Base-by-base conservation (phyloP, 345 rosid genomes). In the Ricinus communis region DNA sequence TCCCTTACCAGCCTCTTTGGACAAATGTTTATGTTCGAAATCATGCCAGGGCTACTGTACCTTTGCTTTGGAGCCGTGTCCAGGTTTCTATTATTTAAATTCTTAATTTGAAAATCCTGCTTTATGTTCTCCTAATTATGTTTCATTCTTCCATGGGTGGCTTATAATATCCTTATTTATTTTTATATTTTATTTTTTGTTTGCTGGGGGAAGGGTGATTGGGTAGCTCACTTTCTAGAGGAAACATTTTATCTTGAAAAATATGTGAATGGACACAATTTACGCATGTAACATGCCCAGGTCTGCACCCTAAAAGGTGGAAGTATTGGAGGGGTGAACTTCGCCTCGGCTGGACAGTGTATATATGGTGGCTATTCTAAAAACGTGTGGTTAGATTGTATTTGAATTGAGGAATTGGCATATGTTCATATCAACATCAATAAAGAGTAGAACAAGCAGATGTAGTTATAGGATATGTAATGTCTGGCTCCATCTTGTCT, bases 51-150 rank as follows among this genome's bases (percentile, higher is more conserved):
- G 99, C 98, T 63, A 77, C 96, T 74, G 96, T 94, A 80, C 99
- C 99, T 51, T 80, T 96, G 88, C 87, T 93, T 69, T 96, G 99
- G 99, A 96, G 99, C 71, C 97, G 99, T 76, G 99, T 93, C 69
- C 99, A 96, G 97, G 99, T 96, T 82, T 78, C 83, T 80, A 66
- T 73, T 55, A 10, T 55, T 77, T 55, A 16, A 53, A 28, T 41
- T 47, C 24, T 51, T 52, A 60, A 66, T 60, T 27, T 65, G 16
- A 63, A 5, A 46, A 8, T 41, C 30, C 52, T 16, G 52, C 49
- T 49, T 55, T 74, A 9, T 71, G 33, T 18, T 24, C 18, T 62
- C 43, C 38, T 68, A 43, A 52, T 6, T 31, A 28, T 53, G 45
- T 49, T 40, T 60, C 27, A 36, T 60, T 60, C 14, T 43, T 43